These are phyloP conservation scores for Gamsiella multidivaricata DNA, from an alignment of 192 early-diverging fungal genomes.

Conservation along the genomic window DNA sequence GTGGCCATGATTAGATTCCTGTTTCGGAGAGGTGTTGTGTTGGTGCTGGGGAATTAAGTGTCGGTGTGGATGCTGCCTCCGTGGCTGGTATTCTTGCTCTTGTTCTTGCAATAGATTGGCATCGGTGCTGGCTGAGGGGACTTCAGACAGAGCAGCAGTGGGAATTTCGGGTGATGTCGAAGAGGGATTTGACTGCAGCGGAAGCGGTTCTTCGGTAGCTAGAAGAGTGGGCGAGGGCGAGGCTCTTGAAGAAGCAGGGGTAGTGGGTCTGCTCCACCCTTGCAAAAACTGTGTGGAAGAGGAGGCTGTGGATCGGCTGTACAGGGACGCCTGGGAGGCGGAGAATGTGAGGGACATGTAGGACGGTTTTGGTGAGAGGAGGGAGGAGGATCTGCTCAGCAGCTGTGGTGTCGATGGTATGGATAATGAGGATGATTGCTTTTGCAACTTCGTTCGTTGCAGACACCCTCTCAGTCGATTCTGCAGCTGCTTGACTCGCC, in stretches of 20 bases:
- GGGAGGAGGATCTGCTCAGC: no score
- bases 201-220: not conserved
- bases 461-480: not conserved
- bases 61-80: not conserved
- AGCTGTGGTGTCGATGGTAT: not conserved
- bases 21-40: not conserved
- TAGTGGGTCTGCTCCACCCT: not conserved
- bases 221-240: not conserved
- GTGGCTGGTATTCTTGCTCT: not conserved
- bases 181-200: no score
- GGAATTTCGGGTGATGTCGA: no score
- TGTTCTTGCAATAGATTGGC: no score
- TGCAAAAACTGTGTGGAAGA: not conserved
- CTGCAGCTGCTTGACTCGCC: not conserved
- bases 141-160: no score
- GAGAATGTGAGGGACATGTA: not conserved
- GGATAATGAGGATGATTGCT: conserved; percentile 1
- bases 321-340: not conserved
- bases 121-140: no score
- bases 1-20: conserved; percentile 13
- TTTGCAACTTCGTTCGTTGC: not conserved
- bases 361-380: not conserved
- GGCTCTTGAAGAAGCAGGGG: not conserved
- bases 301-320: not conserved
- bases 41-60: not conserved